Percentiles rank a stretch among this genome's conserved stretches.
These are phyloP conservation scores for Puya raimondii DNA, from an alignment of 176 grass and related monocot species.

Conservation along the genomic window DNA sequence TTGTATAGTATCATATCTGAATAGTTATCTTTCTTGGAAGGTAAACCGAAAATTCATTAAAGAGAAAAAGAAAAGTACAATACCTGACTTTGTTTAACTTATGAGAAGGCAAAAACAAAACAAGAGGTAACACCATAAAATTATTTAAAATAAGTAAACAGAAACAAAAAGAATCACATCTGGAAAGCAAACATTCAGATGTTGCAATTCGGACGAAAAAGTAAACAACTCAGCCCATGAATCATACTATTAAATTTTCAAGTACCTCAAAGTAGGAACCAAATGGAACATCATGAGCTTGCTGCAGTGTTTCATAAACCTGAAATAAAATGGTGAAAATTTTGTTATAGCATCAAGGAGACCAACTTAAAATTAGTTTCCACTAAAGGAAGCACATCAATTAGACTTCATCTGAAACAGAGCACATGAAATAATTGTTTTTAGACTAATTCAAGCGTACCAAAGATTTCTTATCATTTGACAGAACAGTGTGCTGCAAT, in stretches of 20 bases:
- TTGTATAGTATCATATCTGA: no score
- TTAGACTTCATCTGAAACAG: constrained; percentile 2
- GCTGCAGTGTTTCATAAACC: constrained; percentile 87
- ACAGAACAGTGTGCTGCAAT: constrained; percentile 59
- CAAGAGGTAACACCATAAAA: no score
- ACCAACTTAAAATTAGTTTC: not conserved
- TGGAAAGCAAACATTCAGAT: constrained; percentile 20
- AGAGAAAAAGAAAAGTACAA: no score
- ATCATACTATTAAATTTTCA: not conserved
- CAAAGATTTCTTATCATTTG: constrained; percentile 54
- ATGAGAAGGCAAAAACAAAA: no score
- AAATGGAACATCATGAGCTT: constrained; percentile 96
- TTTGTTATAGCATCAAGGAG: constrained; percentile 5
- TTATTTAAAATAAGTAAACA: no score
- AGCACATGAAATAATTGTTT: constrained; percentile 17
- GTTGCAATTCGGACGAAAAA: not conserved
- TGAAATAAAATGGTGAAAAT: constrained; percentile 30
- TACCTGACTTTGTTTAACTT: no score
- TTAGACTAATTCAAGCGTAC: constrained; percentile 36
- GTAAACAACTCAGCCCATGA: not conserved
- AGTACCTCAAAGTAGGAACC: constrained; percentile 97
- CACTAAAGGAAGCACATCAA: not conserved
- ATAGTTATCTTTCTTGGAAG: no score
- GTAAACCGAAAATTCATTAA: no score
- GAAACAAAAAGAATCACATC: no score